These are phyloP conservation scores for Dissophora globulifera DNA, from an alignment of 192 early-diverging fungal genomes.

Conservation along the genomic window DNA sequence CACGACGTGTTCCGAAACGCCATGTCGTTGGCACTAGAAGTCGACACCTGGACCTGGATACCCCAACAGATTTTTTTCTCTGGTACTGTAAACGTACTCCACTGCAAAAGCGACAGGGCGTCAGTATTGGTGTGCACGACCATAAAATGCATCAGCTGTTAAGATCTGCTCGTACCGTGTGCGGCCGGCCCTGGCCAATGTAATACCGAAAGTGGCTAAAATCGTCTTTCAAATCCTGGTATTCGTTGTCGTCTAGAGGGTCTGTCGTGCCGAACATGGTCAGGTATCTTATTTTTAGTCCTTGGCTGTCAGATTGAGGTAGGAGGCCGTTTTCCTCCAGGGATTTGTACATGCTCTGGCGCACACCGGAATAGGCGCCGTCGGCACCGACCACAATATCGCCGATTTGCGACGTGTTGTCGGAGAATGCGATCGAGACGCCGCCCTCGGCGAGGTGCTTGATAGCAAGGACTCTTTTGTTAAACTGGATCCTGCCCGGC, in stretches of 20 bases:
- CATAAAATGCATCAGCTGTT: too few species aligned
- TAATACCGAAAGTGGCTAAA: too few species aligned
- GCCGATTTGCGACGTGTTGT: slow-evolving; percentile 9
- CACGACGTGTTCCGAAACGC: slow-evolving; percentile 15
- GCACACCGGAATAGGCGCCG: slow-evolving; percentile 14
- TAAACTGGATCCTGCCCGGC: slow-evolving; percentile 3
- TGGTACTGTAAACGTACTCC: not conserved
- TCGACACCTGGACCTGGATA: not conserved
- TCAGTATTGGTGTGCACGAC: too few species aligned
- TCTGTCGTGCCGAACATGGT: slow-evolving; percentile 14
- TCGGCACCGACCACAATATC: slow-evolving; percentile 34
- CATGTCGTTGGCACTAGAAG: not conserved
- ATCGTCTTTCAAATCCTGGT: too few species aligned
- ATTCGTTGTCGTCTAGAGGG: slow-evolving; percentile 5
- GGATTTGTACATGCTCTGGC: slow-evolving; percentile 6
- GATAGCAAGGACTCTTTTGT: slow-evolving; percentile 9
- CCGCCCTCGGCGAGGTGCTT: slow-evolving; percentile 10
- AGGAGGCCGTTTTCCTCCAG: not conserved
- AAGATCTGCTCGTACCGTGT: too few species aligned
- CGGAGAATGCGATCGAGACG: not conserved
- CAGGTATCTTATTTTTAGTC: not conserved
- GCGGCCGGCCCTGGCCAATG: too few species aligned
- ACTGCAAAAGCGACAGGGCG: not conserved
- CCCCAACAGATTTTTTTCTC: slow-evolving; percentile 2
- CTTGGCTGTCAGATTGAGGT: not conserved